These are phyloP conservation scores for Pyrenochaeta sp. DNA, from an alignment of 2,329 filamentous ascomycete species.

Conservation along the genomic window DNA sequence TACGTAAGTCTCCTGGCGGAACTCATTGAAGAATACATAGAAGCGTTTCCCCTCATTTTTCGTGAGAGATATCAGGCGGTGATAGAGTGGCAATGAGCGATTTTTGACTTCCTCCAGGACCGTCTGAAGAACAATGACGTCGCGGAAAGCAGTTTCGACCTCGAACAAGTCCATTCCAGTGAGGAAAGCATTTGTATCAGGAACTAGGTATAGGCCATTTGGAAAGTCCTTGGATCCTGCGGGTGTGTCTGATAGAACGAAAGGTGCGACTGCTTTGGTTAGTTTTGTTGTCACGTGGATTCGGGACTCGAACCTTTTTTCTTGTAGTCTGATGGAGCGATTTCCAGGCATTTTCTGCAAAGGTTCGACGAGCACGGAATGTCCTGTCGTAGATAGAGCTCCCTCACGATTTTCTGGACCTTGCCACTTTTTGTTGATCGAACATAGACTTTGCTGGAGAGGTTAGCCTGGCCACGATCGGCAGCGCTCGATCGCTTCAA, in stretches of 20 bases:
- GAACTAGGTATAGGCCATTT: constrained; percentile 90
- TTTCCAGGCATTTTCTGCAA: constrained; percentile 76
- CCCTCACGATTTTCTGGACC: constrained; percentile 97
- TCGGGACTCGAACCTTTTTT: constrained; percentile 67
- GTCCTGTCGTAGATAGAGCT: constrained; percentile 94
- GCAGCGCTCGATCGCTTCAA: constrained; percentile 64
- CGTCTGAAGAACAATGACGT: constrained; percentile 95
- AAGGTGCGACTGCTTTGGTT: constrained; percentile 69
- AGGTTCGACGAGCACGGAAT: constrained; percentile 96
- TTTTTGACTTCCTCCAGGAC: constrained; percentile 96
- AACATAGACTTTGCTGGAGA: constrained; percentile 95
- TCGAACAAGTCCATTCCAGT: constrained; percentile 98
- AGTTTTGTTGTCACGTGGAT: constrained; percentile 22
- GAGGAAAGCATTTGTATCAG: constrained; percentile 94
- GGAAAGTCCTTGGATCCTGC: constrained; percentile 83
- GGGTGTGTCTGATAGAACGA: constrained; percentile 87
- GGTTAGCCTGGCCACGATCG: constrained; percentile 69
- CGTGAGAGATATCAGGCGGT: constrained; percentile 86
- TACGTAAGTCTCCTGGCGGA: constrained; percentile 89
- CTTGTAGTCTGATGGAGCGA: constrained; percentile 79
- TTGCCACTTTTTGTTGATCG: constrained; percentile 94
- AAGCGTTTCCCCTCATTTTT: constrained; percentile 97
- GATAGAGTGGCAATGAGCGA: constrained; percentile 91
- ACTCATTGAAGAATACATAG: constrained; percentile 99
- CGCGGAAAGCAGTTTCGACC: constrained; percentile 87